Evolutionary conservation across 2,329 filamentous ascomycete species (phyloP).

Genomic region (Epichloe coenophiala): DNA sequence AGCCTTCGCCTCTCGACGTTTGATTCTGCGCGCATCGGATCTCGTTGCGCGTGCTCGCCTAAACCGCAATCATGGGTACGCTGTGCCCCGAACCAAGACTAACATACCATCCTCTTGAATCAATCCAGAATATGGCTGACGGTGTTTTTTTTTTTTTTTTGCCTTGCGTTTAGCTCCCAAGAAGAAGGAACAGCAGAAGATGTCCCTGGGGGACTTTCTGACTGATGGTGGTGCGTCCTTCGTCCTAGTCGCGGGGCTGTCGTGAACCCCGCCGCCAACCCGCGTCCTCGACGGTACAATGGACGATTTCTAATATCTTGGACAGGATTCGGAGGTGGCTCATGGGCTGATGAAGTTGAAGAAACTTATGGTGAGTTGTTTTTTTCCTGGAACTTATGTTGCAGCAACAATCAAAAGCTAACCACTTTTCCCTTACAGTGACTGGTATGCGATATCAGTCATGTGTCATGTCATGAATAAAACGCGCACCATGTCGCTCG

Average conservation of each 20-base stretch:
- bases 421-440: constrained; percentile 14
- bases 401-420: constrained; percentile 12
- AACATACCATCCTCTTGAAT: neutral
- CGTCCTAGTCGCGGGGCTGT: constrained; percentile 9
- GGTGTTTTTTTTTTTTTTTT: neutral
- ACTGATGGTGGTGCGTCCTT: constrained; percentile 64
- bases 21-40: constrained; percentile 25
- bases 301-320: neutral
- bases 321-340: constrained; percentile 48
- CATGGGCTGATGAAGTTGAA: constrained; percentile 99
- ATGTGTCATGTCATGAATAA: neutral
- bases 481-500: neutral
- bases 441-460: constrained; percentile 18
- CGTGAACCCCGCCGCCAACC: constrained; percentile 12
- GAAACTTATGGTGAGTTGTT: constrained; percentile 59
- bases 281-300: constrained; percentile 7
- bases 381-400: constrained; percentile 1
- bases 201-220: constrained; percentile 95
- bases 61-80: constrained; percentile 50
- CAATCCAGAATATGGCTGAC: constrained; percentile 1
- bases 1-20: constrained; percentile 11
- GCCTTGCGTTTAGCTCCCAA: constrained; percentile 65
- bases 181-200: constrained; percentile 90
- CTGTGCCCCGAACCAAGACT: constrained; percentile 4
- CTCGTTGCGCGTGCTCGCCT: constrained; percentile 32